Base-by-base conservation (phyloP, 2,329 filamentous ascomycete genomes). In the Ambrosiella xylebori region DNA sequence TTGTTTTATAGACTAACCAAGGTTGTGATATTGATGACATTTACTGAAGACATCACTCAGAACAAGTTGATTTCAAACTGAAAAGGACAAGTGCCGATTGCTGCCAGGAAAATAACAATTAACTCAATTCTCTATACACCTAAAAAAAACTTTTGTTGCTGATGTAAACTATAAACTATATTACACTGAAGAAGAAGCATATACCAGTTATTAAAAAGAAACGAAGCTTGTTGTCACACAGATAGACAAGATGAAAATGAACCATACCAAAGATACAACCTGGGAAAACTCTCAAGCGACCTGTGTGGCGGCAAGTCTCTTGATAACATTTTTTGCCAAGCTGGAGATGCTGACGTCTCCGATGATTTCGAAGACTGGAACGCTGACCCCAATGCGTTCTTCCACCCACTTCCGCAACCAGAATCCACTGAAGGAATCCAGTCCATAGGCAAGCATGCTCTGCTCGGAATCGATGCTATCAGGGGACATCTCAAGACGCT, bases 381-480 rank as follows among this genome's bases (percentile, higher is more conserved):
- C 63, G 55, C 74, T 68, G 0, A 71, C 71, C 1, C 68, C 68
- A 13, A 72, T 73, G 61, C 73, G 71, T 54, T 69, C 67, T 1
- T 70, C 66, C 4, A 78, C 70, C 74, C 75, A 78, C 62, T 72
- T 76, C n/a, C 75, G 70, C 7, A 77, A 66, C 9, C 72, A 73
- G n/a, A 78, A 73, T 1, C 75, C 75, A 4, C 77, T 72, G 7
- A 79, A 68, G 0, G 74, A 77, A 65, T 79, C 76, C 6, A 78
- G 72, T 0, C 76, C 76, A 59, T 77, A 78, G 2, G 70, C 71
- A 38, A 67, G 70, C 2, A 72, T 69, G 1, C 71, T 65, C 58
- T 68, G 69, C 38, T 65, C 64, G 40, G 66, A 64, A 61, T 76
- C 72, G n/a, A 77, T 69, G 54, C 75, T 73, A 52, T 71, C 70